A percentile compares a stretch with the other conserved stretches of the same genome.
These are phyloP conservation scores for Metarhizium humberi DNA, from an alignment of 2,329 filamentous ascomycete genomes.

Conservation along the genomic window DNA sequence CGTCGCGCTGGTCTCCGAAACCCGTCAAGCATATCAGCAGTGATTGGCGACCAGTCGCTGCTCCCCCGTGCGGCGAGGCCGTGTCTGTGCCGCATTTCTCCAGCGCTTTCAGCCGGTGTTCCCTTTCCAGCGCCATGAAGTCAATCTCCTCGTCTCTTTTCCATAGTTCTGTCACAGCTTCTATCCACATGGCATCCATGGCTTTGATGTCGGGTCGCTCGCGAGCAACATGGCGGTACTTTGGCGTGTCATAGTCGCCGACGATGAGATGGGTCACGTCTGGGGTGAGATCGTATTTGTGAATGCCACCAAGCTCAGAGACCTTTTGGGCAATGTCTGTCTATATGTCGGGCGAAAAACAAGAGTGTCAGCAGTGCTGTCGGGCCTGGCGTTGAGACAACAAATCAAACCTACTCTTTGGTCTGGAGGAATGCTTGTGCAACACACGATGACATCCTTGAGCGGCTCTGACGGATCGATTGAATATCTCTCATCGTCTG, in stretches of 20 bases:
- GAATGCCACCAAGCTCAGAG: constrained; percentile 72
- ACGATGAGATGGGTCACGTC: constrained; percentile 93
- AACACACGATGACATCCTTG: constrained; percentile 70
- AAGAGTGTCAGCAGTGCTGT: constrained; percentile 1
- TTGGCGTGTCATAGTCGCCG: constrained; percentile 79
- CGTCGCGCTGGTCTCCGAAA: constrained; percentile 54
- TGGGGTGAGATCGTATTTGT: constrained; percentile 88
- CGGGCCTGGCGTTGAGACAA: not conserved
- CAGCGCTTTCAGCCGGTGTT: constrained; percentile 57
- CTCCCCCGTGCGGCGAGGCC: constrained; percentile 11
- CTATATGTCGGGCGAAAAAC: constrained; percentile 18
- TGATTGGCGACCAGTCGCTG: constrained; percentile 23
- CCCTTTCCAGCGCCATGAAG: constrained; percentile 56
- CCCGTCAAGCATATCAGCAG: constrained; percentile 48
- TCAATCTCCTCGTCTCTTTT: constrained; percentile 72
- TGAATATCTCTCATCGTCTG: constrained; percentile 17
- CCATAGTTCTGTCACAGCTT: constrained; percentile 72
- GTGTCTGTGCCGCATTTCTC: constrained; percentile 39
- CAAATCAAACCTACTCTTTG: constrained; percentile 50
- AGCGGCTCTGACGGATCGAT: constrained; percentile 56
- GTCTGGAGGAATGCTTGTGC: constrained; percentile 74
- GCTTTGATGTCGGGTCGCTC: constrained; percentile 79
- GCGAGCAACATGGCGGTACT: constrained; percentile 91
- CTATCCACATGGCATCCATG: constrained; percentile 75
- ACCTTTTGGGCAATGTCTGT: constrained; percentile 54